phyloP scores from a whole-genome alignment of 306 rosid genomes.

The Phaseolus lunatus region DNA sequence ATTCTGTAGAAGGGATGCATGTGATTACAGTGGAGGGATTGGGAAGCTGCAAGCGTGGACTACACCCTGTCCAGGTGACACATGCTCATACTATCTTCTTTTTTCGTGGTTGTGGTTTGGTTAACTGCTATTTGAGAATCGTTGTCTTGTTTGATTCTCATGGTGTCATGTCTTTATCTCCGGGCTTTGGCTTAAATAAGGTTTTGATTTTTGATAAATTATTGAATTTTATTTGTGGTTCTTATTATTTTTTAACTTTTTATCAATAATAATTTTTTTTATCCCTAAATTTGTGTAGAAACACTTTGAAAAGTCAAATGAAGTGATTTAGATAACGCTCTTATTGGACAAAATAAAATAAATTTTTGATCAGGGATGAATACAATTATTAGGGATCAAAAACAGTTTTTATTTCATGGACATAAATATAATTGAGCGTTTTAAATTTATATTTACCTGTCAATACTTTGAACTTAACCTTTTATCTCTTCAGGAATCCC shows the following conservation, averaged over 20 bases:
- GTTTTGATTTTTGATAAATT: no score
- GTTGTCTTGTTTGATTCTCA: conserved; percentile 34
- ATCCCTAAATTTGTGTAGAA: no score
- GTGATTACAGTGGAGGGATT: conserved; percentile 94
- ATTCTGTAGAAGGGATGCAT: conserved; percentile 98
- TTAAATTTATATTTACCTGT: conserved; percentile 14
- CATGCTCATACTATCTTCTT: conserved; percentile 22
- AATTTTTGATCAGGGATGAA: no score
- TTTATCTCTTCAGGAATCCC: conserved; percentile 70
- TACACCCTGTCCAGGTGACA: conserved; percentile 91
- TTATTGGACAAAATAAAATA: no score
- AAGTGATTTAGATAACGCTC: no score
- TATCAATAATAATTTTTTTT: no score
- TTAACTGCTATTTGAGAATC: conserved; percentile 18
- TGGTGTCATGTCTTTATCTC: conserved; percentile 25
- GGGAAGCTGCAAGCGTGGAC: conserved; percentile 77
- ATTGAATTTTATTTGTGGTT: no score
- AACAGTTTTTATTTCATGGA: no score
- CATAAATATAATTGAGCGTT: not conserved
- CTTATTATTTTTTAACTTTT: no score
- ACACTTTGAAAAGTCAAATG: no score
- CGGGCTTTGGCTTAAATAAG: not conserved
- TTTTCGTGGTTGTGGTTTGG: conserved; percentile 2
- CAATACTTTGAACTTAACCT: conserved; percentile 25
- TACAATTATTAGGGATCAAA: no score